Percentiles rank a stretch among this genome's conserved stretches.
Conservation (phyloP, 2,329 filamentous ascomycete genomes). For the Colletotrichum plurivorum region DNA sequence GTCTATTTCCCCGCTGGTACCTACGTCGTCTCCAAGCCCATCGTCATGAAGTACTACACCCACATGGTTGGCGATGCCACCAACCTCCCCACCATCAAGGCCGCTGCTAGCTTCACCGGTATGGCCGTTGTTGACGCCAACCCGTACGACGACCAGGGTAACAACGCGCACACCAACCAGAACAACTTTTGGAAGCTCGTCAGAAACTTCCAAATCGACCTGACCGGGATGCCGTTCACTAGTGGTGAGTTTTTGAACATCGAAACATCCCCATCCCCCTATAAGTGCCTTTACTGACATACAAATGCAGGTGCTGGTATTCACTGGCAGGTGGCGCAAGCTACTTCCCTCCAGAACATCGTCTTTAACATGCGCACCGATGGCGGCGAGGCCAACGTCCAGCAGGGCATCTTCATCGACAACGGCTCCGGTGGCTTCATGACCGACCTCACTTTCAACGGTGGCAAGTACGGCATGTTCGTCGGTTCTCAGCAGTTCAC, state of each 20-base stretch:
- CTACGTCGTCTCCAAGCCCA: conserved; percentile 84
- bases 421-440: conserved; percentile 89
- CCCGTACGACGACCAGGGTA: conserved; percentile 79
- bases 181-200: conserved; percentile 84
- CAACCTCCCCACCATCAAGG: conserved; percentile 82
- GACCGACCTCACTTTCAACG: conserved; percentile 86
- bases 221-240: conserved; percentile 73
- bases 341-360: conserved; percentile 85
- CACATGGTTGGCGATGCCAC: conserved; percentile 89
- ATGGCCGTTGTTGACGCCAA: conserved; percentile 93
- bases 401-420: conserved; percentile 87
- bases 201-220: conserved; percentile 85
- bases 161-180: conserved; percentile 85
- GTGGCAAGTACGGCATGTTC: conserved; percentile 83
- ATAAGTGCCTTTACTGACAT: background rate
- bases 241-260: background rate
- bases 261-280: too few relatives aligned
- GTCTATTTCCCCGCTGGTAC: conserved; percentile 94
- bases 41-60: conserved; percentile 92
- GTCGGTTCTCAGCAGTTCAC: conserved; percentile 92
- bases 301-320: conserved; percentile 75
- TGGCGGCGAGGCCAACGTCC: conserved; percentile 73
- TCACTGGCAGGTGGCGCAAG: conserved; percentile 90
- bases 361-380: conserved; percentile 84
- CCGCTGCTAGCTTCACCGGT: conserved; percentile 78